Evolutionary conservation across 441 rosid species (phyloP).

Genomic region (Geranium incanum): DNA sequence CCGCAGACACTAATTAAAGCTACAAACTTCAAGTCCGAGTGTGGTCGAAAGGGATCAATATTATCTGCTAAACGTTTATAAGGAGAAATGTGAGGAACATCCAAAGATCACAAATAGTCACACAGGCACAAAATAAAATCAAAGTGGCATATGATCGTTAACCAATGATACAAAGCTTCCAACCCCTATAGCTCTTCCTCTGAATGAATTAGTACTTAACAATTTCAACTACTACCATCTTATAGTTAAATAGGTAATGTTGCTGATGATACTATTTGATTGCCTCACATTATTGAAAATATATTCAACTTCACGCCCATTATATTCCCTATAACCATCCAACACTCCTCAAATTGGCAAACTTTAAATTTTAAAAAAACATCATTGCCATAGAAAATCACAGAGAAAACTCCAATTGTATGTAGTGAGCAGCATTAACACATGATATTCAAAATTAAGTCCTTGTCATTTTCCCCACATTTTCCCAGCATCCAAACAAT

Average conservation of each 20-base stretch:
- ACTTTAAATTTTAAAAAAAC: background rate
- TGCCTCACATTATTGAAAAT: slow-evolving; percentile 1
- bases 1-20: slow-evolving; percentile 22
- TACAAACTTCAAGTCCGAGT: slow-evolving; percentile 30
- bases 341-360: background rate
- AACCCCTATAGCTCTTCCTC: background rate
- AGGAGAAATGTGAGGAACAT: background rate
- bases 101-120: slow-evolving; percentile 4
- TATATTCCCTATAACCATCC: background rate
- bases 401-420: background rate
- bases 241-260: background rate
- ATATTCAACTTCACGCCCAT: background rate
- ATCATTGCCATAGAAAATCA: no score
- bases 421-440: background rate
- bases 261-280: background rate
- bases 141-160: background rate
- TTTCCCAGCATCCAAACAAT: background rate
- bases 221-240: background rate
- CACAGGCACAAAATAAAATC: background rate
- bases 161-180: background rate
- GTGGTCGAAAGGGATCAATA: slow-evolving; percentile 30
- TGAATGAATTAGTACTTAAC: background rate
- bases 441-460: slow-evolving; percentile 1
- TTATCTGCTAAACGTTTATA: slow-evolving; percentile 31
- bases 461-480: background rate